Percentiles rank a stretch among this genome's conserved stretches.
These are phyloP conservation scores for Colletotrichum sp. DNA, from an alignment of 2,329 filamentous ascomycete genomes.

Conservation along the genomic window DNA sequence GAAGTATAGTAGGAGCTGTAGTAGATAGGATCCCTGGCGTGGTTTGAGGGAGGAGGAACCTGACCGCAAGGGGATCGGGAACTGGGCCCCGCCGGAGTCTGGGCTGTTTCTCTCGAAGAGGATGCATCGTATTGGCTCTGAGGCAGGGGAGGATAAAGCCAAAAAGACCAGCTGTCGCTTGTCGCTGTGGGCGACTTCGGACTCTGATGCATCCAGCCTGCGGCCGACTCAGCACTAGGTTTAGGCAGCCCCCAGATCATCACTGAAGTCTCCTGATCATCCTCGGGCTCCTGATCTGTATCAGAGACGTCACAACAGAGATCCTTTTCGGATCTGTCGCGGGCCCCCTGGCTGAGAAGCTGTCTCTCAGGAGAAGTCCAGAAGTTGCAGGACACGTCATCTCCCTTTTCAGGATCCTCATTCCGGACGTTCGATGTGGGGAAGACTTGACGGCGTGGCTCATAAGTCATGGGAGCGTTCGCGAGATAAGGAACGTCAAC, in stretches of 20 bases:
- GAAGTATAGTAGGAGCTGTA: not conserved
- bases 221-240: not conserved
- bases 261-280: too few relatives aligned
- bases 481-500: not conserved
- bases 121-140: not conserved
- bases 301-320: too few relatives aligned
- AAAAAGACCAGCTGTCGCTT: not conserved
- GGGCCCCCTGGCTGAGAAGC: not conserved
- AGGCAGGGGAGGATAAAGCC: not conserved
- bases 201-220: not conserved
- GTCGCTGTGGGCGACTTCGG: not conserved
- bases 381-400: not conserved
- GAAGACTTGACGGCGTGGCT: not conserved
- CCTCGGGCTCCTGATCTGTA: too few relatives aligned
- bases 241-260: not conserved
- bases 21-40: too few relatives aligned
- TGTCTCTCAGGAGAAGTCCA: not conserved
- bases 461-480: not conserved
- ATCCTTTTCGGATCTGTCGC: not conserved
- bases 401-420: not conserved
- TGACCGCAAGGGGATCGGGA: too few relatives aligned
- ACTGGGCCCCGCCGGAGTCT: not conserved
- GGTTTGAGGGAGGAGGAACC: too few relatives aligned
- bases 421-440: not conserved
- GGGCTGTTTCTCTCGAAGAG: not conserved